Conservation (phyloP, 768 basidiomycete species). For the Boletus rex-veris region DNA sequence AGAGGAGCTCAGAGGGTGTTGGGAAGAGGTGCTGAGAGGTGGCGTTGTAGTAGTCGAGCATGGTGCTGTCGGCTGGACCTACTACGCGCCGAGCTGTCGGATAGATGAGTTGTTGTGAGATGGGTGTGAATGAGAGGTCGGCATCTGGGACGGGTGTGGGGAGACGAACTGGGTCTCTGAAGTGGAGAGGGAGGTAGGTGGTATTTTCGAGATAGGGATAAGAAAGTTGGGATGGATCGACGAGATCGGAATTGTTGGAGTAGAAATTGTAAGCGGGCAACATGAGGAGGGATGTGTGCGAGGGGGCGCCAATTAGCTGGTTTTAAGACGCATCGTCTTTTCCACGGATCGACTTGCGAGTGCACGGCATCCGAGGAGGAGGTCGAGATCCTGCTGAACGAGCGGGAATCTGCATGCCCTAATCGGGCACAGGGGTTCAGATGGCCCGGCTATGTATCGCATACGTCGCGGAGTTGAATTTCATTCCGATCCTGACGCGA, state of each 20-base stretch:
- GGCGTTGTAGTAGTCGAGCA: constrained; percentile 23
- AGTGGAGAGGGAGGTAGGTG: no score
- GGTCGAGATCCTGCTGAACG: not conserved
- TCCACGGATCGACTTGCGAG: not conserved
- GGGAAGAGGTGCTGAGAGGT: constrained; percentile 46
- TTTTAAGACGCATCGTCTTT: no score
- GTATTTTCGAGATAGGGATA: constrained; percentile 17
- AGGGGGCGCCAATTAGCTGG: no score
- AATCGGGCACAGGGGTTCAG: not conserved
- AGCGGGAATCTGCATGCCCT: not conserved
- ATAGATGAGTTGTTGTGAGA: constrained; percentile 15
- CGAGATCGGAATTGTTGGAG: constrained; percentile 5
- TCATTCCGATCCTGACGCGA: constrained; percentile 24
- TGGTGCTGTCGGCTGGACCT: not conserved
- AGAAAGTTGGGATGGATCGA: constrained; percentile 4
- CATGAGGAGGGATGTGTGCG: not conserved
- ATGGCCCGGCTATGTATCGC: not conserved
- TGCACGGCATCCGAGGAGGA: constrained; percentile 27
- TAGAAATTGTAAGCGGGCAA: constrained; percentile 7
- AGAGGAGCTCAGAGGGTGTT: constrained; percentile 62
- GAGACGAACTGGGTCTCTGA: no score
- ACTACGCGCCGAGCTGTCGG: constrained; percentile 1
- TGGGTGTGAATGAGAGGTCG: constrained; percentile 4
- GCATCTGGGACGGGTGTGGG: constrained; percentile 1
- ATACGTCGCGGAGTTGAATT: constrained; percentile 22